These are phyloP conservation scores for Candida quercuum DNA, from an alignment of 805 yeast species.

Conservation along the genomic window DNA sequence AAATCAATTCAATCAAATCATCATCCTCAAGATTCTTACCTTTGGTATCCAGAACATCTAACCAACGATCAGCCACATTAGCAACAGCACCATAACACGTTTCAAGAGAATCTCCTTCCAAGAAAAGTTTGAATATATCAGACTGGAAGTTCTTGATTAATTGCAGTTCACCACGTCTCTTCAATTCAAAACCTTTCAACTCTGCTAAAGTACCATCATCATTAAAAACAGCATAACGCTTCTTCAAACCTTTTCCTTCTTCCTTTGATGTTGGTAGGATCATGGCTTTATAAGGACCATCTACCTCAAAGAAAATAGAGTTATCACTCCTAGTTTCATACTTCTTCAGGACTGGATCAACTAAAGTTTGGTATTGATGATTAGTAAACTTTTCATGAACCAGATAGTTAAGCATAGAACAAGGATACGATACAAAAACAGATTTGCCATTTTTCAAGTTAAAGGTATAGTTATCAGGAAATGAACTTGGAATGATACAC, in stretches of 20 bases:
- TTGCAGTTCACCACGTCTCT: constrained; percentile 93
- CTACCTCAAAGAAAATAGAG: constrained; percentile 95
- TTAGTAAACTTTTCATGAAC: constrained; percentile 92
- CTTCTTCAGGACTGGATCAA: constrained; percentile 59
- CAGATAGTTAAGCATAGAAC: constrained; percentile 90
- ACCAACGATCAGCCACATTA: constrained; percentile 89
- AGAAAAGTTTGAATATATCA: constrained; percentile 85
- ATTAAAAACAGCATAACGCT: constrained; percentile 95
- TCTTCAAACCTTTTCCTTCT: constrained; percentile 94
- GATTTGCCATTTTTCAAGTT: constrained; percentile 73
- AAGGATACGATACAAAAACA: constrained; percentile 79
- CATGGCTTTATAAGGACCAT: constrained; percentile 98
- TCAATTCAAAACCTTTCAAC: constrained; percentile 92
- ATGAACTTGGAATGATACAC: constrained; percentile 92
- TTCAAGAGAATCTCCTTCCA: constrained; percentile 77
- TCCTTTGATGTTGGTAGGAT: constrained; percentile 94
- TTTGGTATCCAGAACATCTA: constrained; percentile 83
- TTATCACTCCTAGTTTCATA: constrained; percentile 84
- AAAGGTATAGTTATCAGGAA: constrained; percentile 84
- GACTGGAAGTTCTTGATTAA: constrained; percentile 92
- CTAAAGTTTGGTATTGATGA: constrained; percentile 86
- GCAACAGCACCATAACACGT: constrained; percentile 88
- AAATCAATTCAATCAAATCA: constrained; percentile 89
- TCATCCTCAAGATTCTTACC: constrained; percentile 89
- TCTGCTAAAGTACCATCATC: constrained; percentile 93